phyloP scores from a whole-genome alignment of 2,329 filamentous ascomycete species.

The Trichoderma citrinoviride region DNA sequence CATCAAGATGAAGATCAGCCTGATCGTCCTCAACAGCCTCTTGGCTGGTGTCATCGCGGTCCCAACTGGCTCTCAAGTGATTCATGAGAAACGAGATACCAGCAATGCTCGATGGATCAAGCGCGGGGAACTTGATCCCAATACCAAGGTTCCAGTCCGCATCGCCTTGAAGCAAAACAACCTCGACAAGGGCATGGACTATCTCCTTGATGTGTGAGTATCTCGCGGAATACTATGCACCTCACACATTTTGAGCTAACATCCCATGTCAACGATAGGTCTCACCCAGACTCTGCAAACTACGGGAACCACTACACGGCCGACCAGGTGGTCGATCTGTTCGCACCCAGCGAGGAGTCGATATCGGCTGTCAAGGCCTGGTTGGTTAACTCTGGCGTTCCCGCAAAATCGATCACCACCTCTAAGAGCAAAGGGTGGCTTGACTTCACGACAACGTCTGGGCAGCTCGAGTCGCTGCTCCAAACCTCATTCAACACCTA shows the following conservation, averaged over 20 bases:
- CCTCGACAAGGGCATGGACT: constrained; percentile 45
- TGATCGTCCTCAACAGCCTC: constrained; percentile 25
- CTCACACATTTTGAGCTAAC: no score
- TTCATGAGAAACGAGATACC: constrained; percentile 35
- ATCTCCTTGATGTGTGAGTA: constrained; percentile 40
- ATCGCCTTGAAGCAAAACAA: constrained; percentile 48
- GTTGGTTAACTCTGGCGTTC: constrained; percentile 53
- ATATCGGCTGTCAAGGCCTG: constrained; percentile 52
- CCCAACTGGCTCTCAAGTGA: constrained; percentile 28
- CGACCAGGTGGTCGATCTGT: constrained; percentile 43
- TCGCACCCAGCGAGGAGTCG: constrained; percentile 43
- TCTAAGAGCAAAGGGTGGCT: constrained; percentile 54
- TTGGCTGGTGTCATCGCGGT: constrained; percentile 23
- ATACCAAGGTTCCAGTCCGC: constrained; percentile 35
- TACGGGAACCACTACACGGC: constrained; percentile 49
- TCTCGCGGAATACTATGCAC: background rate
- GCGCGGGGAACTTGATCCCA: constrained; percentile 24
- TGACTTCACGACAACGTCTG: constrained; percentile 52
- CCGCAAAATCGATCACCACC: constrained; percentile 45
- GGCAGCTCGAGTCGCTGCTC: constrained; percentile 53
- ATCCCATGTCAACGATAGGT: constrained; percentile 16
- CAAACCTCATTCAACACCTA: constrained; percentile 53
- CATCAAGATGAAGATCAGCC: constrained; percentile 25
- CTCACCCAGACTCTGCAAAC: constrained; percentile 43
- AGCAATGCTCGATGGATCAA: constrained; percentile 29